These are phyloP conservation scores for Chenopodium suecicum DNA, from an alignment of 148 eudicot species.

Conservation along the genomic window DNA sequence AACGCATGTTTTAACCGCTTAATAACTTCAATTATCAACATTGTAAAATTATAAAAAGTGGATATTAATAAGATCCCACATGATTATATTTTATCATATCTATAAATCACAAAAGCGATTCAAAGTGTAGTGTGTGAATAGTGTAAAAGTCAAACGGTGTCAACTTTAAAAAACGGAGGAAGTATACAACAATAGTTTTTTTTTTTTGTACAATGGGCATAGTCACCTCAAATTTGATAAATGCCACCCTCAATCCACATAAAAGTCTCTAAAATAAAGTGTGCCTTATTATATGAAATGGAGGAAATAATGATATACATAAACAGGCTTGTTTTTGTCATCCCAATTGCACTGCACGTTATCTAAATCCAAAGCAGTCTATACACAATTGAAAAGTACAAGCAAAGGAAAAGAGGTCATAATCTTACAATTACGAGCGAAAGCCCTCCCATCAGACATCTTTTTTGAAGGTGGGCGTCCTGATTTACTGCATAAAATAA, in stretches of 20 bases:
- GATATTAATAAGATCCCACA: too few species aligned
- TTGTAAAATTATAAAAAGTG: too few species aligned
- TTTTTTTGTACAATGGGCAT: neutral
- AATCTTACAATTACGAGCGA: conserved; percentile 35
- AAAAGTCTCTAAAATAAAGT: neutral
- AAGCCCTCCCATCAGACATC: conserved; percentile 38
- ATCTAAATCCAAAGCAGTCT: neutral
- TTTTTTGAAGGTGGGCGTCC: conserved; percentile 50
- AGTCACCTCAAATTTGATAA: neutral
- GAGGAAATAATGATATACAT: neutral
- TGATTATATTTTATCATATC: too few species aligned
- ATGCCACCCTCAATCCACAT: neutral
- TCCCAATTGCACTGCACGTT: neutral
- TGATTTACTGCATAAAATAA: conserved; percentile 37
- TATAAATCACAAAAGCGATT: too few species aligned
- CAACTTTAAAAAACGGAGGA: too few species aligned
- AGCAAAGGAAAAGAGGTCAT: neutral
- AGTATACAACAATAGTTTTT: neutral
- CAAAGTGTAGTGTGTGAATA: too few species aligned
- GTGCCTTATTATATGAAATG: neutral
- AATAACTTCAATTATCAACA: too few species aligned
- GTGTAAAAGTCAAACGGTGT: too few species aligned
- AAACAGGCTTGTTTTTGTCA: neutral
- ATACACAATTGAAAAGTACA: neutral
- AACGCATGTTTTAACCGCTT: too few species aligned